phyloP scores from a whole-genome alignment of 345 rosid genomes.

The Cochlearia excelsa region DNA sequence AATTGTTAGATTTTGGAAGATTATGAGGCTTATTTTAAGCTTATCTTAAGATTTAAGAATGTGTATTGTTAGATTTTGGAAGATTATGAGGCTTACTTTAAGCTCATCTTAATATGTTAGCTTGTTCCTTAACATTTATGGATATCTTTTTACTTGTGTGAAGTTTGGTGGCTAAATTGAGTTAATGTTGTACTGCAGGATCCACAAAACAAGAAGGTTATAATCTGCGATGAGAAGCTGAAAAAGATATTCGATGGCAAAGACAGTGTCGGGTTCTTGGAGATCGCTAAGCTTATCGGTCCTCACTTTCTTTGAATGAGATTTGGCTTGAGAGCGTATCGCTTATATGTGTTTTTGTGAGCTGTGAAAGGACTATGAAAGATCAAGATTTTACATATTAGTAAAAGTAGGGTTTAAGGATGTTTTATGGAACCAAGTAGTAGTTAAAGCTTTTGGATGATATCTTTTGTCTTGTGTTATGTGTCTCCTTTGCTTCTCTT shows the following conservation, averaged over 20 bases:
- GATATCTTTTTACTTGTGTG: background rate
- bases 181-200: conserved; percentile 46
- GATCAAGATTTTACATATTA: conserved; percentile 19
- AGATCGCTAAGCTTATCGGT: conserved; percentile 82
- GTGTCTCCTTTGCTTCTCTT: too few species aligned
- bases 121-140: too few species aligned
- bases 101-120: too few species aligned
- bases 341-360: conserved; percentile 19
- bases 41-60: too few species aligned
- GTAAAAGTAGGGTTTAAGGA: conserved; percentile 24
- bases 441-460: conserved; percentile 21
- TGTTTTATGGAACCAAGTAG: conserved; percentile 25
- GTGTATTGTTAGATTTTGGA: too few species aligned
- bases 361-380: conserved; percentile 13
- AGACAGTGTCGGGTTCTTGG: conserved; percentile 81
- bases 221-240: conserved; percentile 87
- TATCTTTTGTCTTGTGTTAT: conserved; percentile 19
- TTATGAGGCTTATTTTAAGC: too few species aligned
- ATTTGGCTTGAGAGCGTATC: conserved; percentile 13
- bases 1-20: too few species aligned
- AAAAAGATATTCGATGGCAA: conserved; percentile 82
- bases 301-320: conserved; percentile 69
- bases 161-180: conserved; percentile 6
- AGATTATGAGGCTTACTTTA: too few species aligned
- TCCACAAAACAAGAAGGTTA: conserved; percentile 73